A percentile compares a stretch with the other conserved stretches of the same genome.
These are phyloP conservation scores for Spiraea crenata DNA, from an alignment of 331 rosid species.

Conservation along the genomic window DNA sequence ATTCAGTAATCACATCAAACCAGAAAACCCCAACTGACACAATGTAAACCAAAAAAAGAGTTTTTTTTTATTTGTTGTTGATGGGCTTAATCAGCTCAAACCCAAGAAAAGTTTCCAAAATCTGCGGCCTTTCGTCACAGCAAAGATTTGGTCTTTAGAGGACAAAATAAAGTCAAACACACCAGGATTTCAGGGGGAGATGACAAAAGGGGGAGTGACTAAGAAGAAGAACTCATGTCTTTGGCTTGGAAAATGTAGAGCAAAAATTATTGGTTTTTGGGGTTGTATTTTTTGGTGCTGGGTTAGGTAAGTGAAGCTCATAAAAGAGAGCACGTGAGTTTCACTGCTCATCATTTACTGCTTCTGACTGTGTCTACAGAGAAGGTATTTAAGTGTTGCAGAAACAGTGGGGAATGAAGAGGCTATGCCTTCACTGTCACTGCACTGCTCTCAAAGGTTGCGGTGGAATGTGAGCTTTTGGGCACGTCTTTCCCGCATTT, in stretches of 20 bases:
- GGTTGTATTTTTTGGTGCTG: background rate
- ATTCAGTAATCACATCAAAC: background rate
- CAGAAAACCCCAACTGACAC: background rate
- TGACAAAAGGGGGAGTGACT: slow-evolving; percentile 17
- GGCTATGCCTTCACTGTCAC: background rate
- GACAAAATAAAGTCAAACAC: slow-evolving; percentile 10
- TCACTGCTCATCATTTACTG: slow-evolving; percentile 16
- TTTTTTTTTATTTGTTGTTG: background rate
- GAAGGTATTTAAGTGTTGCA: slow-evolving; percentile 10
- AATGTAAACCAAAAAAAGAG: background rate
- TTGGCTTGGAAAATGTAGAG: slow-evolving; percentile 9
- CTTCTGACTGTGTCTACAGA: background rate
- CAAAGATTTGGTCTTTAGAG: slow-evolving; percentile 7
- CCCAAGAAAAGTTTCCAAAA: background rate
- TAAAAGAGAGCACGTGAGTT: slow-evolving; percentile 32
- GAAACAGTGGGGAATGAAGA: slow-evolving; percentile 27
- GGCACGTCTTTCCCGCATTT: slow-evolving; percentile 14
- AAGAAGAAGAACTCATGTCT: slow-evolving; percentile 25
- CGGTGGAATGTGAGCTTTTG: slow-evolving; percentile 42
- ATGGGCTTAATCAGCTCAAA: slow-evolving; percentile 7
- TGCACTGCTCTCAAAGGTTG: slow-evolving; percentile 12
- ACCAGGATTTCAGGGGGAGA: slow-evolving; percentile 23
- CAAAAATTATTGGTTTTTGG: background rate
- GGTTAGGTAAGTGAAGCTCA: slow-evolving; percentile 18
- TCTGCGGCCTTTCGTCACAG: background rate